Percentiles rank a stretch among this genome's conserved stretches.
Evolutionary conservation across 495 filamentous ascomycete genomes (phyloP).

Genomic region (Neurospora sp.): DNA sequence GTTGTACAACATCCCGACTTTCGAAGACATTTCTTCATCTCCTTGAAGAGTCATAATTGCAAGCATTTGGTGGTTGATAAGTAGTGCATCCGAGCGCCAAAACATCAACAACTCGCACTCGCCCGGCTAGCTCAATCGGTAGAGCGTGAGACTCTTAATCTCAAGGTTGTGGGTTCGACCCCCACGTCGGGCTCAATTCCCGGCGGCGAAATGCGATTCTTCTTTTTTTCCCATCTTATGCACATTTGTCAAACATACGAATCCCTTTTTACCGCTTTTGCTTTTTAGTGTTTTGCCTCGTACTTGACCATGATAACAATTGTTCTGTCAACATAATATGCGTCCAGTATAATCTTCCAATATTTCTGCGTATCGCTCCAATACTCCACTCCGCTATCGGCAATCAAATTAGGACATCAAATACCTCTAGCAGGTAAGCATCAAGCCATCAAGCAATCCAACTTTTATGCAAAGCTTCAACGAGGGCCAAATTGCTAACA

Average conservation of each 20-base stretch:
- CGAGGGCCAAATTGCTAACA: not conserved
- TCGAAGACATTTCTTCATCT: not conserved
- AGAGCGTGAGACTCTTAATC: conserved; percentile 71
- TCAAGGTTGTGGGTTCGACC: conserved; percentile 58
- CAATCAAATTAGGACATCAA: not conserved
- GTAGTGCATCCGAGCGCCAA: not conserved
- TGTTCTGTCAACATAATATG: no score
- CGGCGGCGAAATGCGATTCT: not conserved
- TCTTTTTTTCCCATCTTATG: not conserved
- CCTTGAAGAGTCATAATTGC: not conserved
- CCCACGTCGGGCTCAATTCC: conserved; percentile 18
- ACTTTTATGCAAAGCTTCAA: not conserved
- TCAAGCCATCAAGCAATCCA: not conserved
- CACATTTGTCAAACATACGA: not conserved
- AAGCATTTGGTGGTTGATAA: not conserved
- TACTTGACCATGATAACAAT: not conserved
- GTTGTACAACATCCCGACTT: not conserved
- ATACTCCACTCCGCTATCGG: no score
- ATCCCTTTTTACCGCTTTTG: not conserved
- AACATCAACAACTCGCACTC: not conserved
- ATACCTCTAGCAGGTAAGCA: not conserved
- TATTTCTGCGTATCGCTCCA: no score
- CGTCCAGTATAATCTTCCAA: no score
- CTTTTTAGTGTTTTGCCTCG: not conserved
- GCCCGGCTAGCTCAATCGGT: conserved; percentile 58